Evolutionary conservation across 768 basidiomycete genomes (phyloP), one percentile per base, ranked within the genome.

Genomic region (Wakefieldia striispora): DNA sequence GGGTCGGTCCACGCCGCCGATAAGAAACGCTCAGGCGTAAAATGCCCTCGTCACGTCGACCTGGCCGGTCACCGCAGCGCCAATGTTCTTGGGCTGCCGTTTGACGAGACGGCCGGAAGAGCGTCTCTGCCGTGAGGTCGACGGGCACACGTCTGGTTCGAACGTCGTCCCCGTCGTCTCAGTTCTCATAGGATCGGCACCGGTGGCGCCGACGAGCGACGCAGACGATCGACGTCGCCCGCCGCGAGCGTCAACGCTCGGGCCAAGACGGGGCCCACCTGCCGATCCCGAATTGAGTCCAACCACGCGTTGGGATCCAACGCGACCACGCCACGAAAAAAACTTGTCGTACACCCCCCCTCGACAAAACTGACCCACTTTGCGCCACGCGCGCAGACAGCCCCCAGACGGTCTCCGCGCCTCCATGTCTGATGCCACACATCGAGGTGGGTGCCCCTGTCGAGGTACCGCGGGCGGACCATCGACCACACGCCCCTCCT

Each of bases 391-490:
- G 19, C 36, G 13, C 6, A 31, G 20, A 17, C 20, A 34, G 43
- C n/a, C 16, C 16, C 16, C 40, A 40, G 37, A 19, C 45, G 33
- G 47, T 6, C 5, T 17, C 20, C 46, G 29, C 34, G 17, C 37
- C 20, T 34, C 38, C 16, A 16, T 13, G 23, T 40, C 33, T 31
- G 49, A 17, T 24, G 19, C 16, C 7, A 20, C 17, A 17, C 14
- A 10, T 19, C 0, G 45, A 26, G 9, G 20, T n/a, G 23, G 56
- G n/a, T 12, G 13, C 14, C 11, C 23, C 23, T 10, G 44, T 21
- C 43, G 48, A 53, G 23, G n/a, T 35, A 43, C 40, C 14, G 11
- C 54, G 56, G 56, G 35, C 55, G 61, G 64, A 61, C 52, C 60
- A 50, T 49, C 33, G n/a, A 3, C 40, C 17, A 9, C 7, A 1